Base-by-base conservation (phyloP, 2,329 filamentous ascomycete species). In the Ophiostoma australiae region DNA sequence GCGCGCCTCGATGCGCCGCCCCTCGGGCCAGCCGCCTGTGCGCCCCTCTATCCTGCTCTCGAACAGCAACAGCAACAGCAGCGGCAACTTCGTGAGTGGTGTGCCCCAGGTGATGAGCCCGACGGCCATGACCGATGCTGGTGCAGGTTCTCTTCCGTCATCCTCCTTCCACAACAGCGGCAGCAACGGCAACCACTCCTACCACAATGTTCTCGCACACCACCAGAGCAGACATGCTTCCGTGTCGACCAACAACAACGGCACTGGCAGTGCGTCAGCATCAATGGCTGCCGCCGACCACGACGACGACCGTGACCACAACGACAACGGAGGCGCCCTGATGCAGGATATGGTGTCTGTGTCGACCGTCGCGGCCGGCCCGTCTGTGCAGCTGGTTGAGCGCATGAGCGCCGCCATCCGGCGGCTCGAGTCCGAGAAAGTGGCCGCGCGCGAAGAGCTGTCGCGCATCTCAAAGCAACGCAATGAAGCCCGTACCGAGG, bases 381-480 rank as follows among this genome's bases (percentile, higher is more conserved):
- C 95, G 0, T 94, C 91, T 0, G 94, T 99, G 1, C 94, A 98
- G 80, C 87, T 99, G 0, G 94, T 99, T 20, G 95, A 98, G 81
- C 88, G 94, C 70, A 97, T 99, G 92, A 96, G 92, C 77, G 92
- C 94, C 2, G 92, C 93, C 0, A 94, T 99, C 65, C 91, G 95
- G 11, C 88, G 94, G 6, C 84, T 99, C 0, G 95, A 99, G 78
- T 92, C 89, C 68, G 95, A 99, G 78, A 97, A 97, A 78, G 92
- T 95, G 1, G 91, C 90, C 1, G 89, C 90, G 17, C 93, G 91
- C 77, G 95, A 99, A 78, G 95, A 99, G 79, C 84, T 97, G 74
- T 84, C 86, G 0, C 85, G 94, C 8, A 86, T 99, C 23, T 89
- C 89, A 6, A 84, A 86, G n/a, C 95, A 99, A 79, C 87, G 95